Evolutionary conservation across 345 rosid species (phyloP), one percentile per base, ranked within the genome.

Genomic region (Draba incana): DNA sequence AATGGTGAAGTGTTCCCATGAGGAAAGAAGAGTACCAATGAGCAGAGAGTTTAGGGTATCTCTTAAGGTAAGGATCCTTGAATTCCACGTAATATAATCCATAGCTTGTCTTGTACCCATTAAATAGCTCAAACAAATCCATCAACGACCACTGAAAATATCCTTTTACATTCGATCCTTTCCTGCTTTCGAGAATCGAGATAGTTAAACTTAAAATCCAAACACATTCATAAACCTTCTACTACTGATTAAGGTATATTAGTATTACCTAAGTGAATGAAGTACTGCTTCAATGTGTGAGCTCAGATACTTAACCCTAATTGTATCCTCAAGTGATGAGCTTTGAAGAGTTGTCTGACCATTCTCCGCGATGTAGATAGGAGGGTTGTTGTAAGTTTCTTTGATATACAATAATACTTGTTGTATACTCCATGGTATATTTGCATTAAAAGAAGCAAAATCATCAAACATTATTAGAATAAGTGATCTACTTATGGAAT

Each of bases 101-200:
- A 33, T 16, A 83, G 35, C 79, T 30, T 2, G 63, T 69, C 15
- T 33, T 55, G 14, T 75, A 81, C 10, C 86, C 88, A 42, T 61
- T 65, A 10, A 77, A 9, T 51, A 83, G 4, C 66, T 85, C 85
- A 13, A 55, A 71, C 30, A 80, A 35, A 62, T 80, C 88, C 54
- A 84, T 33, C 59, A 82, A 71, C 2, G 87, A 77, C 89, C 89
- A 81, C 15, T 68, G 28, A 16, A 85, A 79, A 58, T 85, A 85
- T 1, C 85, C 89, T 79, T 77, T 83, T 35, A 66, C 67, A 60
- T 84, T 60, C 10, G 83, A 66, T 71, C 85, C 87, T 66, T 75
- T 79, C 77, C 87, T 79, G 57, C 3, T 28, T 24, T 33, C 2
- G 37, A 33, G 37, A 33, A 33, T 33, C 8, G 16, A 48, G 31